Evolutionary conservation across 2,329 filamentous ascomycete species (phyloP).

Genomic region (Neobulgaria alba): DNA sequence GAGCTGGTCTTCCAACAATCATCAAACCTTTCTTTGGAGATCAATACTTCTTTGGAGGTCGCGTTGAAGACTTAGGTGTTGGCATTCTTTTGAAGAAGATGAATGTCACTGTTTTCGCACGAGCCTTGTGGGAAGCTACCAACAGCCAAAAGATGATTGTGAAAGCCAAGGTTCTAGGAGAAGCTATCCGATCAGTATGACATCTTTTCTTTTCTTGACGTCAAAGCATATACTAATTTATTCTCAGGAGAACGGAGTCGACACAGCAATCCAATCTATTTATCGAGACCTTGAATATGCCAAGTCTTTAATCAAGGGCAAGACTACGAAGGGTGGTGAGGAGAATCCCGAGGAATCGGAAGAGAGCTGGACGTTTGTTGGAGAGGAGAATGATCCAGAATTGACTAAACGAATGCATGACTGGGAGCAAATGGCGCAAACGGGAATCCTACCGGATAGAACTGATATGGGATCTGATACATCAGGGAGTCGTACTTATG

Average conservation of each 20-base stretch:
- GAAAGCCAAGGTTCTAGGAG: conserved; percentile 73
- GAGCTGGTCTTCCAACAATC: conserved; percentile 87
- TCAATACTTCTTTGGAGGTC: conserved; percentile 88
- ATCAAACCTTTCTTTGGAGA: conserved; percentile 97
- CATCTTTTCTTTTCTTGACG: not conserved
- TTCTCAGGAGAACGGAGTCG: conserved; percentile 76
- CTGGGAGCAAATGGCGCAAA: conserved; percentile 26
- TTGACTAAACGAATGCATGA: conserved; percentile 25
- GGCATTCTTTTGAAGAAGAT: conserved; percentile 84
- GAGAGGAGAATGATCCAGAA: conserved; percentile 33
- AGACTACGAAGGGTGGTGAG: conserved; percentile 43
- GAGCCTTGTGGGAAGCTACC: conserved; percentile 84
- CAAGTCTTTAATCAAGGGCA: conserved; percentile 67
- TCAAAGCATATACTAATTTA: conserved; percentile 23
- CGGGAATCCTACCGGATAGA: conserved; percentile 10
- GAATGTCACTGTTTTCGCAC: conserved; percentile 76
- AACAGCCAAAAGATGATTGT: conserved; percentile 85
- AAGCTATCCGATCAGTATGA: conserved; percentile 77
- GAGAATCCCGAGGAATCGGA: conserved; percentile 54
- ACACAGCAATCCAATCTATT: conserved; percentile 79
- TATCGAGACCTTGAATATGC: conserved; percentile 95
- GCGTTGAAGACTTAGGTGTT: conserved; percentile 88
- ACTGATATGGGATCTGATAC: conserved; percentile 3
- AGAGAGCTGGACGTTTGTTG: conserved; percentile 89
- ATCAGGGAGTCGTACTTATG: conserved; percentile 13